Evolutionary conservation across 2,329 filamentous ascomycete species (phyloP).

Genomic region (Pochonia chlamydosporia): DNA sequence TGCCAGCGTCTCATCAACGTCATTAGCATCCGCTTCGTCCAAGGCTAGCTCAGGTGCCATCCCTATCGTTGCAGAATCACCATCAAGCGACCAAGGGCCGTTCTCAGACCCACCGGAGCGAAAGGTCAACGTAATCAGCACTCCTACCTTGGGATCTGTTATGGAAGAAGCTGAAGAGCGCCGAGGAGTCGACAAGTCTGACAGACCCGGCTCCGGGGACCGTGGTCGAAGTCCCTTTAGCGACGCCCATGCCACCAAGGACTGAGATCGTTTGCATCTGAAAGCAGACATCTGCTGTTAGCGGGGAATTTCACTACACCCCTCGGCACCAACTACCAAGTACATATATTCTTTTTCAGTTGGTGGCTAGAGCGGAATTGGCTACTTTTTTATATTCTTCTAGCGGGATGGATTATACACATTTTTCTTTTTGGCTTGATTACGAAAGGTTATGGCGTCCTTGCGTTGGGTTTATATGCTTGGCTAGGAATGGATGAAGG

Average conservation of each 20-base stretch:
- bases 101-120: constrained; percentile 50
- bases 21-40: constrained; percentile 8
- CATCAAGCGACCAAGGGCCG: constrained; percentile 47
- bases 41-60: constrained; percentile 31
- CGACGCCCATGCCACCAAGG: constrained; percentile 52
- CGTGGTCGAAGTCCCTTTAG: constrained; percentile 46
- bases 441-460: constrained; percentile 7
- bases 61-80: constrained; percentile 46
- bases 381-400: constrained; percentile 2
- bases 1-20: constrained; percentile 20
- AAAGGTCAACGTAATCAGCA: constrained; percentile 25
- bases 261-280: constrained; percentile 22
- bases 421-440: constrained; percentile 3
- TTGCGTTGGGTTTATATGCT: constrained; percentile 1
- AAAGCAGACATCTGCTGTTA: not conserved
- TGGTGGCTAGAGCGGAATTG: not conserved
- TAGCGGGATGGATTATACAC: constrained; percentile 1
- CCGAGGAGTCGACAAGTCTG: constrained; percentile 28
- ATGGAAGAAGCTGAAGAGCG: constrained; percentile 42
- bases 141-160: constrained; percentile 47
- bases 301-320: not conserved
- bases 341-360: constrained; percentile 1
- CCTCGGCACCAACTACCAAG: not conserved
- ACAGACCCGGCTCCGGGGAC: constrained; percentile 18
- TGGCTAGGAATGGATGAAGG: constrained; percentile 5